phyloP scores from a whole-genome alignment of 495 filamentous ascomycete genomes.

The Podospora pseudocomata region DNA sequence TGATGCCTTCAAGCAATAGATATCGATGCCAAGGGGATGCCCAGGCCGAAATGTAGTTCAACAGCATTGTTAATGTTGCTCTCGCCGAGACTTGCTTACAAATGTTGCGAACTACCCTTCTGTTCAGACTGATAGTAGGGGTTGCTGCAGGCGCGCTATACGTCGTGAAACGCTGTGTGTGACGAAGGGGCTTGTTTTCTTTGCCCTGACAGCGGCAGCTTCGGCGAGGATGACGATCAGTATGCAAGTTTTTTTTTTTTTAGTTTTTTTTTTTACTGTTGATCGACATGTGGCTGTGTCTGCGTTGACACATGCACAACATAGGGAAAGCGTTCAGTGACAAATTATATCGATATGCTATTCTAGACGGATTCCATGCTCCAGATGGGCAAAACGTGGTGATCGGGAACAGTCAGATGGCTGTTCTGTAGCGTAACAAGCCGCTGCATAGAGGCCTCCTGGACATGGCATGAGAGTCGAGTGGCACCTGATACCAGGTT shows the following conservation, averaged over 20 bases:
- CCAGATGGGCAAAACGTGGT: not conserved
- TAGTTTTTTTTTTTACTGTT: not conserved
- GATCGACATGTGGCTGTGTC: not conserved
- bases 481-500: not conserved
- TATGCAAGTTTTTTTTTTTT: not conserved
- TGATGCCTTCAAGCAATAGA: not conserved
- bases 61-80: not conserved
- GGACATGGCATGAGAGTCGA: not conserved
- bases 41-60: not conserved
- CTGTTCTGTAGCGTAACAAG: not conserved
- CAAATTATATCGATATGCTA: not conserved
- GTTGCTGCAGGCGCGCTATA: not conserved
- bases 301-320: not conserved
- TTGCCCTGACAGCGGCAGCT: not conserved
- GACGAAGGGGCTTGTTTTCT: not conserved
- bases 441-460: not conserved
- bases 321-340: not conserved
- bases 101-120: not conserved
- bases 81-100: not conserved
- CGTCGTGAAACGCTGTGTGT: not conserved
- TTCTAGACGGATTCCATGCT: not conserved
- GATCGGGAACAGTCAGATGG: not conserved
- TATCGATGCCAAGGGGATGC: constrained; percentile 1
- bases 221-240: not conserved
- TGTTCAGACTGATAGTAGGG: not conserved